Base-by-base conservation (phyloP, 2,329 filamentous ascomycete species). In the Diaporthe sp. region DNA sequence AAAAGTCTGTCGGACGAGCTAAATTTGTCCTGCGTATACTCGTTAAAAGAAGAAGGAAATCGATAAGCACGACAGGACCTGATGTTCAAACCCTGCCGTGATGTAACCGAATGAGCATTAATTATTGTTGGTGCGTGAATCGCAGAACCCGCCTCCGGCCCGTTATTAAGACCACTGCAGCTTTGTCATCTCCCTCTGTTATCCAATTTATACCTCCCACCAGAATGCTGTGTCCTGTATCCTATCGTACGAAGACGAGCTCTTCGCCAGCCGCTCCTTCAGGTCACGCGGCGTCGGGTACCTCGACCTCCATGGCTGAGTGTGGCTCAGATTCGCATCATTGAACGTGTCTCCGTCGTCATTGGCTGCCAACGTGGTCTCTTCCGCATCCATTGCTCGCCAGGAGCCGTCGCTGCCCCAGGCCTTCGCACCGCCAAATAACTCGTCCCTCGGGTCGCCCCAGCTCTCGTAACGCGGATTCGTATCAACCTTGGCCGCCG, bases 231-330 rank as follows among this genome's bases (percentile, higher is more conserved):
- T 70, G 22, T 46, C 75, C 46, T 75, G 53, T 15, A 55, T 44
- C 37, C 73, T 67, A 22, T 73, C 62, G 25, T 53, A 44, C 17
- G 61, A 65, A 31, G 59, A 58, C 22, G 34, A 37, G 19, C 53
- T 69, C 42, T 25, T 44, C 5, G 62, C 69, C 25, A 77, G 19
- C 22, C 46, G 73, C 62, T 65, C 73, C 58, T 75, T 77, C 34
- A 77, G 73, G 28, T 75, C 69, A 51, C 49, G 75, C 15, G 75
- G 75, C 10, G 75, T 77, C n/a, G 75, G 75, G 28, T 77, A 77
- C 42, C 75, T 71, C 28, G 58, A 77, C 19, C 75, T 71, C 75
- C 75, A 77, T 15, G 75, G 75, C 73, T 75, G 74, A 13, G 46
- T 34, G 51, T 49, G 75, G 65, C 75, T 77, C 34, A 77, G 34